Percentiles rank a stretch among this genome's conserved stretches.
Evolutionary conservation across 2,329 filamentous ascomycete genomes (phyloP).

Genomic region (Colletotrichum spinosum): DNA sequence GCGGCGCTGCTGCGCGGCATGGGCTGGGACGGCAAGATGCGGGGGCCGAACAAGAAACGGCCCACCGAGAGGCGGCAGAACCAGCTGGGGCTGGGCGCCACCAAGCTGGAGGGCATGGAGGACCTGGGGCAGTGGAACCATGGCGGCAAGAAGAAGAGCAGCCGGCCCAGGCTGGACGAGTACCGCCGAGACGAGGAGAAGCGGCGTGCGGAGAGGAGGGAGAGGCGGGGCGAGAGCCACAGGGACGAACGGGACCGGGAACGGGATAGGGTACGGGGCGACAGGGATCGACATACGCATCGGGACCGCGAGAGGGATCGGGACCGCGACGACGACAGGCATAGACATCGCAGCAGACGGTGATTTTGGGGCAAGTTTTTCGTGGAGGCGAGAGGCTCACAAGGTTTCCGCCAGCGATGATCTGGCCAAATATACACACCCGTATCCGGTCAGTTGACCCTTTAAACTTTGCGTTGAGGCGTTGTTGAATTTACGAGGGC

Average conservation of each 20-base stretch:
- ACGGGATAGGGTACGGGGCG: slow-evolving; percentile 43
- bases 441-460: too few species aligned
- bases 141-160: slow-evolving; percentile 61
- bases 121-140: slow-evolving; percentile 87
- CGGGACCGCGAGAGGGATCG: slow-evolving; percentile 43
- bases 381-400: too few species aligned
- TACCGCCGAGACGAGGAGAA: slow-evolving; percentile 54
- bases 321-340: slow-evolving; percentile 26
- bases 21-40: slow-evolving; percentile 86
- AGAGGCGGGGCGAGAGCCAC: slow-evolving; percentile 47
- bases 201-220: slow-evolving; percentile 50
- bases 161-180: slow-evolving; percentile 61
- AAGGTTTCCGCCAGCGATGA: too few species aligned
- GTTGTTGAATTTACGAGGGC: too few species aligned
- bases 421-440: too few species aligned
- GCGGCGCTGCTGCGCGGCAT: slow-evolving; percentile 90
- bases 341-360: slow-evolving; percentile 32
- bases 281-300: slow-evolving; percentile 45
- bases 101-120: slow-evolving; percentile 77
- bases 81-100: slow-evolving; percentile 89
- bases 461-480: too few species aligned
- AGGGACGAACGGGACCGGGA: slow-evolving; percentile 57
- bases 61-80: slow-evolving; percentile 80
- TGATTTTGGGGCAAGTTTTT: neutral
- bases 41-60: slow-evolving; percentile 66